Percentiles rank a stretch among this genome's conserved stretches.
These are phyloP conservation scores for Aureobasidium namibiae DNA, from an alignment of 2,329 filamentous ascomycete genomes.

Conservation along the genomic window DNA sequence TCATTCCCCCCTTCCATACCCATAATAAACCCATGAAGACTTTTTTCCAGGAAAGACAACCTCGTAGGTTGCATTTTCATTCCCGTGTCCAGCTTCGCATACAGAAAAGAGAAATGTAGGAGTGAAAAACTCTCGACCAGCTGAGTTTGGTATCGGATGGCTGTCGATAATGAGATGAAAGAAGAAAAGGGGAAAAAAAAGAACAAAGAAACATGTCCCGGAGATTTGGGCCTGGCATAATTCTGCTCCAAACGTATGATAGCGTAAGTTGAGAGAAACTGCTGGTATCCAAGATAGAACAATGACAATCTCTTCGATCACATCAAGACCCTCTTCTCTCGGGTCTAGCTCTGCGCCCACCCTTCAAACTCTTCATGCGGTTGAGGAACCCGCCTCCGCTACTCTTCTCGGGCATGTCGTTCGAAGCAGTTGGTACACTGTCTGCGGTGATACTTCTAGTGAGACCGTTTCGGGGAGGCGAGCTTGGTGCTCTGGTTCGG, in stretches of 20 bases:
- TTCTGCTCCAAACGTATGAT: background rate
- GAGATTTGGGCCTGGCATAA: background rate
- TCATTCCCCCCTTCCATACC: background rate
- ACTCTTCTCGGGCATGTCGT: slow-evolving; percentile 18
- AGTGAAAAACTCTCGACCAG: background rate
- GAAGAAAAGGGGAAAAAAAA: background rate
- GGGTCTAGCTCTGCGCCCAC: slow-evolving; percentile 46
- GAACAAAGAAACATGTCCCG: background rate
- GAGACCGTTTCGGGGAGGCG: slow-evolving; percentile 48
- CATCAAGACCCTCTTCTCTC: slow-evolving; percentile 20
- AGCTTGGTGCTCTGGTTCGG: slow-evolving; percentile 42
- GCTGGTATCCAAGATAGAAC: slow-evolving; percentile 2
- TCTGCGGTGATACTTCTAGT: slow-evolving; percentile 55
- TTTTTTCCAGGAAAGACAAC: background rate
- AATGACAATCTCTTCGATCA: background rate
- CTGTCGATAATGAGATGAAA: background rate
- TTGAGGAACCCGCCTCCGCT: slow-evolving; percentile 59
- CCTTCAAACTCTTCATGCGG: slow-evolving; percentile 76
- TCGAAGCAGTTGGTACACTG: slow-evolving; percentile 18
- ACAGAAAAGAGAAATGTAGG: background rate
- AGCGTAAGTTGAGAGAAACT: background rate
- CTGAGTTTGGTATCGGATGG: slow-evolving; percentile 1
- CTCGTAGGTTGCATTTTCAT: background rate
- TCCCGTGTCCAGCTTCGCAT: background rate
- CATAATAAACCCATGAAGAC: background rate